These are phyloP conservation scores for Dryadomyces sulphureus DNA, from an alignment of 2,329 filamentous ascomycete species.

Conservation along the genomic window DNA sequence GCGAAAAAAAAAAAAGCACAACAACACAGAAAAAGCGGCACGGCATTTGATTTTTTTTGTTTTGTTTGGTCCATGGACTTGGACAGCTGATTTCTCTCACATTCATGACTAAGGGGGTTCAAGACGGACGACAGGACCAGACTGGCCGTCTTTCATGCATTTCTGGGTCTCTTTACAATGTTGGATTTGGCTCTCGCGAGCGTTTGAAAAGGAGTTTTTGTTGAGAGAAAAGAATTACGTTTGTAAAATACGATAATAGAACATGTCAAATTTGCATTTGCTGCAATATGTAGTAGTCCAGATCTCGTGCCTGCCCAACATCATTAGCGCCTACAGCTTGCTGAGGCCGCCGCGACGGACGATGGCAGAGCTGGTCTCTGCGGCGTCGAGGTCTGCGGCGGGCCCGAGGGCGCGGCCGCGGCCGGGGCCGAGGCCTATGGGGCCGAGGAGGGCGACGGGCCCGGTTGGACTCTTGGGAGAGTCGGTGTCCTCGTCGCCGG, in stretches of 20 bases:
- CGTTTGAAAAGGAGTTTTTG: background rate
- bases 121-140: background rate
- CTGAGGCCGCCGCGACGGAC: background rate
- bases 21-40: background rate
- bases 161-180: conserved; percentile 1
- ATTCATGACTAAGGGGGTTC: conserved; percentile 1
- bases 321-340: background rate
- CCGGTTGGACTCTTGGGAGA: background rate
- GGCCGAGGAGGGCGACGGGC: too few species aligned
- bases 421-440: background rate
- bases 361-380: background rate
- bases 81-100: background rate
- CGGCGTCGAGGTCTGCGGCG: background rate
- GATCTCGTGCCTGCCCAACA: background rate
- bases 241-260: background rate
- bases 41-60: background rate
- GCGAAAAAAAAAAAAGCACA: background rate
- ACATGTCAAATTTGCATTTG: background rate
- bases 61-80: background rate
- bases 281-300: too few species aligned
- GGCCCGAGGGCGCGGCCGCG: background rate
- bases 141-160: background rate
- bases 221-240: background rate
- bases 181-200: conserved; percentile 5
- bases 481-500: conserved; percentile 4